Conservation (phyloP, 163 green algal genomes). For the Chlamydomonas reinhardtii region DNA sequence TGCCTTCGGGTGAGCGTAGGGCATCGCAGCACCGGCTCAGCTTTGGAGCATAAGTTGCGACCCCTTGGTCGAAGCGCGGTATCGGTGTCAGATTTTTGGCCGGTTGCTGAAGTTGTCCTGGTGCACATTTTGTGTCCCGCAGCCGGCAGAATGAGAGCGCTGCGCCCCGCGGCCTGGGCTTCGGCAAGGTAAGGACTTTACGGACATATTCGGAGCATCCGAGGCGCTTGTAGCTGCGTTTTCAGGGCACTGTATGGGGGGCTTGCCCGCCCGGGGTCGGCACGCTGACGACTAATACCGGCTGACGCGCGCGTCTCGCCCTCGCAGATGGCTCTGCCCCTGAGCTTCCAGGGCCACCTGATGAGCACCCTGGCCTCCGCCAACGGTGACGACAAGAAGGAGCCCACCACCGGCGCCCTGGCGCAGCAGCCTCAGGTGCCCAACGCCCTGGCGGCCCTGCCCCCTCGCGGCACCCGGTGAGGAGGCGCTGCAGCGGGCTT, state of each 20-base stretch:
- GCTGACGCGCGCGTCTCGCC: too few relatives aligned
- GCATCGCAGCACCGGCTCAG: not conserved
- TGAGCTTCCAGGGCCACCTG: conserved; percentile 48
- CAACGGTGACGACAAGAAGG: conserved; percentile 54
- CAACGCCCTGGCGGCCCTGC: conserved; percentile 49
- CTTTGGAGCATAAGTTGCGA: too few relatives aligned
- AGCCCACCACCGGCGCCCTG: conserved; percentile 20
- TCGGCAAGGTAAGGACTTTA: conserved; percentile 8
- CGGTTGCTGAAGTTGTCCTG: too few relatives aligned
- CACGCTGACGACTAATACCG: too few relatives aligned
- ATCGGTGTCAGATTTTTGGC: too few relatives aligned
- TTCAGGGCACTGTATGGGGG: too few relatives aligned
- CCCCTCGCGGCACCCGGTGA: conserved; percentile 29
- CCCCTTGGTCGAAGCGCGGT: too few relatives aligned
- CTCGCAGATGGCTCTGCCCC: conserved; percentile 43
- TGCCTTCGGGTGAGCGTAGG: not conserved
- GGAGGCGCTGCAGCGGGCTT: not conserved
- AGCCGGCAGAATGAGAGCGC: conserved; percentile 38
- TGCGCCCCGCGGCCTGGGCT: conserved; percentile 36
- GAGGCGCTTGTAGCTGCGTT: too few relatives aligned
- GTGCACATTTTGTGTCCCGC: conserved; percentile 47
- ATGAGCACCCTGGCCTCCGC: conserved; percentile 47
- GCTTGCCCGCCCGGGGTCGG: too few relatives aligned
- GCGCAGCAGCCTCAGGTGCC: conserved; percentile 50
- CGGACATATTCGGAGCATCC: too few relatives aligned